These are phyloP conservation scores for Naganishia antarctica DNA, from an alignment of 768 basidiomycete genomes.

Conservation along the genomic window DNA sequence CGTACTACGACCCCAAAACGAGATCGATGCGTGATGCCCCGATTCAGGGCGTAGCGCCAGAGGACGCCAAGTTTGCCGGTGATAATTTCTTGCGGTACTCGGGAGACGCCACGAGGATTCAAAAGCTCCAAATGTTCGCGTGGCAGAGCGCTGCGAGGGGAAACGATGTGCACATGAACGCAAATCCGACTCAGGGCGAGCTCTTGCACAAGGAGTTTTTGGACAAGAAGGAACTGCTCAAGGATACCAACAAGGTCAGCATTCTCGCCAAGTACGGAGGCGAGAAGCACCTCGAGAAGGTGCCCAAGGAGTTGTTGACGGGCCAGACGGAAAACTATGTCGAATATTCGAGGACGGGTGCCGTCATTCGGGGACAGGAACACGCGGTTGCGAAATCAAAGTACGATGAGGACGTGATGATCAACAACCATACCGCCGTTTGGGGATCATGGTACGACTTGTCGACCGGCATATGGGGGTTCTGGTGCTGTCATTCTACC, in stretches of 20 bases:
- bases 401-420: conserved; percentile 84
- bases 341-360: conserved; percentile 88
- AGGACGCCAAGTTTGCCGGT: conserved; percentile 67
- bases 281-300: conserved; percentile 78
- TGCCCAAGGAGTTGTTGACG: conserved; percentile 84
- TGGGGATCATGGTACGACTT: conserved; percentile 95
- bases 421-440: conserved; percentile 86
- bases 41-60: conserved; percentile 52
- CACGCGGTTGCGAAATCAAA: conserved; percentile 80
- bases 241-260: conserved; percentile 79
- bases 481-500: conserved; percentile 84
- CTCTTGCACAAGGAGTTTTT: conserved; percentile 83
- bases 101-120: conserved; percentile 88
- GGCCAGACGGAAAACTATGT: conserved; percentile 97
- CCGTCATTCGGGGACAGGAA: conserved; percentile 86
- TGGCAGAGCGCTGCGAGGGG: conserved; percentile 92
- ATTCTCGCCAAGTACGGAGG: conserved; percentile 92
- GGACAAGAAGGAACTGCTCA: conserved; percentile 85
- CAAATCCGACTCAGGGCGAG: conserved; percentile 93
- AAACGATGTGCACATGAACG: conserved; percentile 89
- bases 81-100: conserved; percentile 91
- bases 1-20: conserved; percentile 99
- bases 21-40: conserved; percentile 99
- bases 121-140: conserved; percentile 88
- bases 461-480: conserved; percentile 75